Base-by-base conservation (phyloP, 2,329 filamentous ascomycete genomes). In the Decorospora gaudefroyi region DNA sequence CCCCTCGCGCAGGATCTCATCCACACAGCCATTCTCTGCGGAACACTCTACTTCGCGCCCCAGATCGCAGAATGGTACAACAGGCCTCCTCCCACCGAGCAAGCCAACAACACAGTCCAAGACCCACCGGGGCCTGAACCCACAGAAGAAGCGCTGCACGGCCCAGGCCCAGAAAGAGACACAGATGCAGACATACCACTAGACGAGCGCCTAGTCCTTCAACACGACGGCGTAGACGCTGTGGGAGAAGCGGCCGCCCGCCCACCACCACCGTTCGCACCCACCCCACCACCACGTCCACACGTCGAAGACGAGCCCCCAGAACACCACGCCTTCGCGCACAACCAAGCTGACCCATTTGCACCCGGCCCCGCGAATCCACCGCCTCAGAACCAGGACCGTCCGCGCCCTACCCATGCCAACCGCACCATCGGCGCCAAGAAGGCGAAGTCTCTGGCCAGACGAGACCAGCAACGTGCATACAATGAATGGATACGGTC, bases 401-500 rank as follows among this genome's bases (percentile, higher is more conserved):
- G 48, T 1, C 62, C 62, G 8, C 61, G 57, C 25, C 37, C 54
- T 6, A 2, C 60, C 57, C 4, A 57, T n/a, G n/a, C 57, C n/a
- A 67, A 62, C 42, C 64, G 67, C 46, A 52, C 55, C 11, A 67
- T 78, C 15, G 76, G 76, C 40, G 72, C 75, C 8, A 78, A 78
- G 51, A 78, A 78, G 53, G 74, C 75, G 2, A 76, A 74, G 40
- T 74, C 73, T 2, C 65, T 78, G 6, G 74, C 74, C 0, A 69
- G 73, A 12, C 67, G 67, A 41, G 74, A 78, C 45, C 68, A 72
- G 46, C 64, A 68, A 1, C 57, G 70, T 11, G 68, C 68, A 11
- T 78, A 78, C 57, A 70, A 78, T 55, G 77, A 79, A 51, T 78
- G 78, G 53, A 65, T 73, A 48, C 67, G 75, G 2, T 69, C 72